Evolutionary conservation across 768 basidiomycete genomes (phyloP).

Genomic region (Cystoderma amianthinum): DNA sequence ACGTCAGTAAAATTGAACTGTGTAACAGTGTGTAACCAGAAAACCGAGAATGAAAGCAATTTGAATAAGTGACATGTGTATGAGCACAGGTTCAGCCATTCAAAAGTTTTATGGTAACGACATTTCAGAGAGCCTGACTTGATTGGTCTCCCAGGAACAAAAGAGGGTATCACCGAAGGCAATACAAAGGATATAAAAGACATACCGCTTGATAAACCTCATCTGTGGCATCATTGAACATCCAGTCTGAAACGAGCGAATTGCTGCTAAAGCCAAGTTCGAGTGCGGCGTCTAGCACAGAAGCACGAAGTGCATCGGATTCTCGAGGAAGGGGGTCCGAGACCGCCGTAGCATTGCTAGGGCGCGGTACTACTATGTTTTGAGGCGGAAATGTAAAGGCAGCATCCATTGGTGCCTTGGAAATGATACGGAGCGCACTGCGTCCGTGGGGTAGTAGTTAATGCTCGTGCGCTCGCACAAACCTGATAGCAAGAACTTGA

Average conservation of each 20-base stretch:
- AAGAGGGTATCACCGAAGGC: too few relatives aligned
- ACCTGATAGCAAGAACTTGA: too few relatives aligned
- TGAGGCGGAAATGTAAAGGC: conserved; percentile 24
- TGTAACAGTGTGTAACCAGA: too few relatives aligned
- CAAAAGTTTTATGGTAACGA: too few relatives aligned
- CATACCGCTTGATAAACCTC: conserved; percentile 51
- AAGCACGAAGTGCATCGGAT: conserved; percentile 59
- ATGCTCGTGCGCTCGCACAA: too few relatives aligned
- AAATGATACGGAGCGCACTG: neutral
- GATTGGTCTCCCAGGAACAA: too few relatives aligned
- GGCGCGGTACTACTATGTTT: conserved; percentile 14
- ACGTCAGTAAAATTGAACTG: neutral
- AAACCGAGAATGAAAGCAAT: too few relatives aligned
- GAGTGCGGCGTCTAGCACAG: conserved; percentile 68
- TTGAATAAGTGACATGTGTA: too few relatives aligned
- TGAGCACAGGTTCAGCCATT: too few relatives aligned
- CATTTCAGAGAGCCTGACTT: too few relatives aligned
- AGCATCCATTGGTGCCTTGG: conserved; percentile 18
- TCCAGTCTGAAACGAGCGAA: conserved; percentile 60
- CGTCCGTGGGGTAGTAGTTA: too few relatives aligned
- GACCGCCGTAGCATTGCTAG: conserved; percentile 8
- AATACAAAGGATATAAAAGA: neutral
- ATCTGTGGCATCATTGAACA: conserved; percentile 55
- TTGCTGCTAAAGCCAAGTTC: conserved; percentile 59
- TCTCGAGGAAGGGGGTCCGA: conserved; percentile 29